Percentiles rank a stretch among this genome's conserved stretches.
These are phyloP conservation scores for Neurospora terricola DNA, from an alignment of 495 filamentous ascomycete genomes.

Conservation along the genomic window DNA sequence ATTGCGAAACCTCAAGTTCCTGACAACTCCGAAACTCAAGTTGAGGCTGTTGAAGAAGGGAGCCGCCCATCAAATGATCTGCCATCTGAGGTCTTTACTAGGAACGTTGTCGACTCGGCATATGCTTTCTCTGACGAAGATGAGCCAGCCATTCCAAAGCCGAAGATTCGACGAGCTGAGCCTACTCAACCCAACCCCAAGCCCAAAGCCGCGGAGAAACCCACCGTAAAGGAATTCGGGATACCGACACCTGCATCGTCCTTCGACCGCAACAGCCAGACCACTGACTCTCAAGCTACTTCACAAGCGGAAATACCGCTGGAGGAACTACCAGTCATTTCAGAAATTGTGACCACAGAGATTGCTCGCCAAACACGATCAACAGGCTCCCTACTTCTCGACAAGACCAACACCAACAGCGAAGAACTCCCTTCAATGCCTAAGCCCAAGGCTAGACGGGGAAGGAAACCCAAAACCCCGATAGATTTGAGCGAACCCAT, in stretches of 20 bases:
- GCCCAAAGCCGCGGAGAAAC: neutral
- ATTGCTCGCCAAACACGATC: neutral
- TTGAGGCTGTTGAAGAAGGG: neutral
- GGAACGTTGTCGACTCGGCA: slow-evolving; percentile 22
- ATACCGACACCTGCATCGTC: neutral
- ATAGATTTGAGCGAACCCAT: neutral
- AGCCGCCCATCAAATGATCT: neutral
- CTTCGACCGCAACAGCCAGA: neutral
- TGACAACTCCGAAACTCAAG: neutral
- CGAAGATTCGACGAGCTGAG: neutral
- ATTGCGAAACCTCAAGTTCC: neutral
- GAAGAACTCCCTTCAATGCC: slow-evolving; percentile 13
- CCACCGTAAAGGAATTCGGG: neutral
- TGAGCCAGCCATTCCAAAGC: slow-evolving; percentile 13
- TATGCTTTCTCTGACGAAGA: slow-evolving; percentile 37
- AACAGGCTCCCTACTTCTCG: neutral
- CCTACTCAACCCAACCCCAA: neutral
- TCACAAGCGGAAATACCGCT: neutral
- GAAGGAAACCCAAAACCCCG: neutral
- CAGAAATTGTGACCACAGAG: neutral
- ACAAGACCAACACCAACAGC: neutral
- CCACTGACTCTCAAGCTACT: neutral
- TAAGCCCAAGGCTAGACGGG: neutral
- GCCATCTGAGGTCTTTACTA: slow-evolving; percentile 13
- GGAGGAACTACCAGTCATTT: neutral